Conservation (phyloP, 768 basidiomycete genomes). For the Tulasnella sp. region DNA sequence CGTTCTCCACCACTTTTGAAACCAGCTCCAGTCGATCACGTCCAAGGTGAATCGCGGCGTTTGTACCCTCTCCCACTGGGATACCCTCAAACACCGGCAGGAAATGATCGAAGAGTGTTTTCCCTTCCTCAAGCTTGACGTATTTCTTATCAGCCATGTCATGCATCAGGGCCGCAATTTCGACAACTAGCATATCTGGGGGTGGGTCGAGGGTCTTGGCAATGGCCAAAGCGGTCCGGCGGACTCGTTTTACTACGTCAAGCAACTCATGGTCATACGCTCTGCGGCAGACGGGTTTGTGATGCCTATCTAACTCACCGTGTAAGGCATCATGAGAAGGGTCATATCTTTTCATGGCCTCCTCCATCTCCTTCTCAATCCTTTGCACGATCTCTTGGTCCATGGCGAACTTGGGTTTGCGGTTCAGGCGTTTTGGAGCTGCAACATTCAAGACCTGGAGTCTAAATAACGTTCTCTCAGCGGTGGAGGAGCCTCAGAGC, state of each 20-base stretch:
- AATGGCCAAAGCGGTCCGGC: slow-evolving; percentile 60
- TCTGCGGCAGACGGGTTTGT: neutral
- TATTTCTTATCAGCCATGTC: slow-evolving; percentile 85
- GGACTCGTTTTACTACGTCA: slow-evolving; percentile 61
- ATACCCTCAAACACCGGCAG: slow-evolving; percentile 45
- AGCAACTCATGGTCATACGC: neutral
- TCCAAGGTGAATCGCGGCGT: slow-evolving; percentile 24
- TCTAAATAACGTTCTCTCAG: neutral
- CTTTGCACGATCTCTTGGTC: slow-evolving; percentile 26
- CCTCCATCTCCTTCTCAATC: slow-evolving; percentile 54
- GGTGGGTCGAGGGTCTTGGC: slow-evolving; percentile 35
- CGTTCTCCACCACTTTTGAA: slow-evolving; percentile 56
- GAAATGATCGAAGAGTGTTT: slow-evolving; percentile 55
- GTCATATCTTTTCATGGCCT: slow-evolving; percentile 67
- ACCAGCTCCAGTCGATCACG: slow-evolving; percentile 50
- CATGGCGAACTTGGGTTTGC: slow-evolving; percentile 23
- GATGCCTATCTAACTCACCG: slow-evolving; percentile 36
- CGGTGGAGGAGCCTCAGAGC: neutral
- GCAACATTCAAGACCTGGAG: neutral
- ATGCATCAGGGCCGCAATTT: slow-evolving; percentile 80
- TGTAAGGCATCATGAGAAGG: slow-evolving; percentile 73
- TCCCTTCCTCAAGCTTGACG: slow-evolving; percentile 41
- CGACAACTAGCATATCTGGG: slow-evolving; percentile 65
- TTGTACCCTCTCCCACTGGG: neutral
- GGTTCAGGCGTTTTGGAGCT: neutral